These are phyloP conservation scores for Trematosphaeria pertusa DNA, from an alignment of 2,329 filamentous ascomycete species.

Conservation along the genomic window DNA sequence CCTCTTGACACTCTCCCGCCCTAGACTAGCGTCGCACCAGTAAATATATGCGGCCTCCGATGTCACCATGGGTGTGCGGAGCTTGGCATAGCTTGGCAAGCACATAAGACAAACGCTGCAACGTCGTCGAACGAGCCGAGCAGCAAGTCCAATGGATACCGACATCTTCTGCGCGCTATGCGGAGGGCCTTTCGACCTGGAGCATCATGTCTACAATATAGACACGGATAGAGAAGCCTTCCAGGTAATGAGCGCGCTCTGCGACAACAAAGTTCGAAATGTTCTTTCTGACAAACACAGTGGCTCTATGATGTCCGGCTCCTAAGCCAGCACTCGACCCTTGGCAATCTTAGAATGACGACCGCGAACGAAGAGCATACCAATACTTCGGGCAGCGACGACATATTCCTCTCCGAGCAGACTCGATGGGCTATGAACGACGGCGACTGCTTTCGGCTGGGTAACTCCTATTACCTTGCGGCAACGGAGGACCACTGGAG, in stretches of 20 bases:
- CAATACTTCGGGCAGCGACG: slow-evolving; percentile 14
- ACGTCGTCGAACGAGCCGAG: too few species aligned
- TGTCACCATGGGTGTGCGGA: too few species aligned
- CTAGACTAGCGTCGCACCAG: too few species aligned
- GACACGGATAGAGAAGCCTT: slow-evolving; percentile 24
- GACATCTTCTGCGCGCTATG: slow-evolving; percentile 35
- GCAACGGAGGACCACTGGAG: slow-evolving; percentile 9
- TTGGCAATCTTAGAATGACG: slow-evolving; percentile 17
- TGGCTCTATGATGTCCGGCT: slow-evolving; percentile 34
- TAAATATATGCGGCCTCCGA: too few species aligned
- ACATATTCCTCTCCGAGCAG: slow-evolving; percentile 28
- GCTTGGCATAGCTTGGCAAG: too few species aligned
- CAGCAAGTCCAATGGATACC: slow-evolving; percentile 34
- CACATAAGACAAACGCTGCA: background rate
- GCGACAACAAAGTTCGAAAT: too few species aligned
- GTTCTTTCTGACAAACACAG: slow-evolving; percentile 20
- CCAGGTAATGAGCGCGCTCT: too few species aligned
- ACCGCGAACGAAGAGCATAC: slow-evolving; percentile 12
- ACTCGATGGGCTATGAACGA: slow-evolving; percentile 19
- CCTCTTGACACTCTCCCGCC: too few species aligned
- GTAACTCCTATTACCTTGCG: slow-evolving; percentile 13
- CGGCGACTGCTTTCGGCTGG: slow-evolving; percentile 23
- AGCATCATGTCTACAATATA: slow-evolving; percentile 28
- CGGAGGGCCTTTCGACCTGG: slow-evolving; percentile 33
- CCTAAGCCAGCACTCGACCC: slow-evolving; percentile 20